These are phyloP conservation scores for Hortaea werneckii DNA, from an alignment of 2,329 filamentous ascomycete genomes.

Conservation along the genomic window DNA sequence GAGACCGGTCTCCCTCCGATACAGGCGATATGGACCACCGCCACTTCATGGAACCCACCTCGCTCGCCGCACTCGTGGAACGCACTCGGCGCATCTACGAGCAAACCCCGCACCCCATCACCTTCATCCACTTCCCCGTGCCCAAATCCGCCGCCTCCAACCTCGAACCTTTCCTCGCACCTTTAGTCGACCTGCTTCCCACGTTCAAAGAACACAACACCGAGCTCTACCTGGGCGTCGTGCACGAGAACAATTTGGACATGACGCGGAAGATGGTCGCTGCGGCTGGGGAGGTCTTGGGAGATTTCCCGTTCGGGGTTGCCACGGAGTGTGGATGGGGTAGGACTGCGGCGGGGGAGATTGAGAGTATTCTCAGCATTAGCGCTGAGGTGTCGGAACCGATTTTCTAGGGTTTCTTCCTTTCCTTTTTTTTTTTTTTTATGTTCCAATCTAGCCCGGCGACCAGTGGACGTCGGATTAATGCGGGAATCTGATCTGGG, in stretches of 20 bases:
- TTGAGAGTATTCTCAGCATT: conserved; percentile 18
- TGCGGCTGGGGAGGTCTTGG: conserved; percentile 23
- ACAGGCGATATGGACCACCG: conserved; percentile 8
- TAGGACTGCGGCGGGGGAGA: conserved; percentile 22
- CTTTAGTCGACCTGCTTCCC: conserved; percentile 9
- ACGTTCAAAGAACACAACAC: neutral
- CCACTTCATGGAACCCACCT: neutral
- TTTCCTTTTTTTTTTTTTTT: too few relatives aligned
- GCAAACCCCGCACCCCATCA: conserved; percentile 28
- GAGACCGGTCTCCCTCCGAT: neutral
- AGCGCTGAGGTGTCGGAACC: conserved; percentile 4
- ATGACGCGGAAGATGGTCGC: conserved; percentile 30
- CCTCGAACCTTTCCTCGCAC: conserved; percentile 28
- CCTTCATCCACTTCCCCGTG: conserved; percentile 38
- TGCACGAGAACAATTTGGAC: conserved; percentile 23
- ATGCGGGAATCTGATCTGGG: too few relatives aligned
- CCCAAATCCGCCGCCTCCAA: conserved; percentile 28
- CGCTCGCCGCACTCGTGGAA: neutral
- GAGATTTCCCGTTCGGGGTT: conserved; percentile 28
- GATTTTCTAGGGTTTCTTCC: neutral
- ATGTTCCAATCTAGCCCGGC: too few relatives aligned
- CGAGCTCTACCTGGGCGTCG: neutral
- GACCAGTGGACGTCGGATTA: too few relatives aligned
- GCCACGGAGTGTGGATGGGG: conserved; percentile 35
- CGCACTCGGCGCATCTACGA: conserved; percentile 16